Conservation (phyloP, 129 eudicot species). For the Chrysanthemum makinoi region DNA sequence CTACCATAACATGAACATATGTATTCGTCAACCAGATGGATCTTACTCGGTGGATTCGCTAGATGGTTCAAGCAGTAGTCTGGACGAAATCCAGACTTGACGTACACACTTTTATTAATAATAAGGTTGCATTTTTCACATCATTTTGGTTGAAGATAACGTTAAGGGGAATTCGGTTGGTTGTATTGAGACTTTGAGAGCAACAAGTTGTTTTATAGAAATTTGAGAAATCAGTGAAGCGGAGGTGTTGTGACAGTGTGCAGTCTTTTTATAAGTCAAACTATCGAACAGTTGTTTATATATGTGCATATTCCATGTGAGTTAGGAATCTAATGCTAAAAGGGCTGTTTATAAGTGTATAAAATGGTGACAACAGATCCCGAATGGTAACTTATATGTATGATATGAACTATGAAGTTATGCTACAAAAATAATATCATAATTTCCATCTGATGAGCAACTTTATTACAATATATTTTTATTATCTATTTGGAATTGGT, state of each 20-base stretch:
- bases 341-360: slow-evolving; percentile 61
- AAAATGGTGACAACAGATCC: slow-evolving; percentile 39
- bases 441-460: slow-evolving; percentile 13
- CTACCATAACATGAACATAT: slow-evolving; percentile 73
- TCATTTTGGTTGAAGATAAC: slow-evolving; percentile 12
- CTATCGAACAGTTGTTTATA: slow-evolving; percentile 13
- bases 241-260: slow-evolving; percentile 5
- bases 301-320: slow-evolving; percentile 30
- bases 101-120: background rate
- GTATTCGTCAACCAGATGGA: slow-evolving; percentile 87
- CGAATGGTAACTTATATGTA: slow-evolving; percentile 14
- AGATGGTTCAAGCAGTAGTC: slow-evolving; percentile 56
- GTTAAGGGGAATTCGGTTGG: slow-evolving; percentile 27
- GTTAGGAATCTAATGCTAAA: slow-evolving; percentile 12
- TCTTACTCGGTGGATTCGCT: slow-evolving; percentile 70
- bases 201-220: slow-evolving; percentile 22
- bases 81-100: slow-evolving; percentile 36
- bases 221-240: slow-evolving; percentile 18
- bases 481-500: no score
- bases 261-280: slow-evolving; percentile 17
- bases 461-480: no score
- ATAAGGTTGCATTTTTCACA: slow-evolving; percentile 22
- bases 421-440: background rate
- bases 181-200: slow-evolving; percentile 12
- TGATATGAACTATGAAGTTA: background rate